These are phyloP conservation scores for Zymoseptoria passerinii DNA, from an alignment of 2,329 filamentous ascomycete genomes.

Conservation along the genomic window DNA sequence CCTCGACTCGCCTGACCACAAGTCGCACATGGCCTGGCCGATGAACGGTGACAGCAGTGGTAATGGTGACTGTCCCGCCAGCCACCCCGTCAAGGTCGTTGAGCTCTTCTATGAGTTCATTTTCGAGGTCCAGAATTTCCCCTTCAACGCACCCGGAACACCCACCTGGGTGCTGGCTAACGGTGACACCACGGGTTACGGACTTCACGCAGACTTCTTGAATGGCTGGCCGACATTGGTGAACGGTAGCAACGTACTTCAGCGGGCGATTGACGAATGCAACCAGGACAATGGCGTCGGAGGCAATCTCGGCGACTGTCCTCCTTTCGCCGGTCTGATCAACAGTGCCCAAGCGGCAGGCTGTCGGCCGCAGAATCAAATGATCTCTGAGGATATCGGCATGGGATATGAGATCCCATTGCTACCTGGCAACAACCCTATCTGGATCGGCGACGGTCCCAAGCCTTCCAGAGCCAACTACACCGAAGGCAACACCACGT, in stretches of 20 bases:
- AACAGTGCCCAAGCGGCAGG: neutral
- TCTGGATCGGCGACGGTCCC: neutral
- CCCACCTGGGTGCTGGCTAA: constrained; percentile 37
- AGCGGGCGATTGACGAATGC: neutral
- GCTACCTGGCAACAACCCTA: neutral
- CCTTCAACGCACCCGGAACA: constrained; percentile 29
- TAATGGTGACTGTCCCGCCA: constrained; percentile 44
- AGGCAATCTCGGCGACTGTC: neutral
- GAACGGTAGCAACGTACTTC: neutral
- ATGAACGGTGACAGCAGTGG: constrained; percentile 28
- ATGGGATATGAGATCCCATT: neutral
- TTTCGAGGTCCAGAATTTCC: constrained; percentile 30
- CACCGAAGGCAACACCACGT: neutral
- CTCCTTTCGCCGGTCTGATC: neutral
- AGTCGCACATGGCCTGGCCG: constrained; percentile 58
- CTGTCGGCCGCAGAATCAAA: neutral
- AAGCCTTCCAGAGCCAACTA: neutral
- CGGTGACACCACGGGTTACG: constrained; percentile 43
- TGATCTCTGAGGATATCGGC: neutral
- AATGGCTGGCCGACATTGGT: constrained; percentile 34
- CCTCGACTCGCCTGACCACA: constrained; percentile 26
- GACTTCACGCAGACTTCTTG: constrained; percentile 47
- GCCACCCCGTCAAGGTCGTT: constrained; percentile 47
- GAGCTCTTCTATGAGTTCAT: constrained; percentile 46
- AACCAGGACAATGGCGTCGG: neutral